A percentile compares a stretch with the other conserved stretches of the same genome.
phyloP scores from a whole-genome alignment of 2,329 filamentous ascomycete genomes.

The Phialophora tarda region DNA sequence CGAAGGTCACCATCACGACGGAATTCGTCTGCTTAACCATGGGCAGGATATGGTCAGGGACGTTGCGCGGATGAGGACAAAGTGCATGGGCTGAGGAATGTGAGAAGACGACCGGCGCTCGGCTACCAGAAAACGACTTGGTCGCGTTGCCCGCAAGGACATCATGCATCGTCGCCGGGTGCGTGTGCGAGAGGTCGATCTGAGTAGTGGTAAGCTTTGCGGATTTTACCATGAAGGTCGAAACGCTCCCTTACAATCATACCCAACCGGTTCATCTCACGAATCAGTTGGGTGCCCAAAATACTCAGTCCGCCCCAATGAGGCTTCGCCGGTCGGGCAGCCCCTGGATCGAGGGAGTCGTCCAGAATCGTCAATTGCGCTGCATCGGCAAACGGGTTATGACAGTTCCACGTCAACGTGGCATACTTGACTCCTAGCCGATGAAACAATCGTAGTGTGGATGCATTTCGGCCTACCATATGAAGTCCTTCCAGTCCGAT shows the following conservation, averaged over 20 bases:
- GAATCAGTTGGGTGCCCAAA: slow-evolving; percentile 69
- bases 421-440: slow-evolving; percentile 81
- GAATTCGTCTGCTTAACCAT: slow-evolving; percentile 74
- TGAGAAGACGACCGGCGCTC: slow-evolving; percentile 85
- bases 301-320: slow-evolving; percentile 69
- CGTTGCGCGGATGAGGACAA: slow-evolving; percentile 88
- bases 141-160: slow-evolving; percentile 60
- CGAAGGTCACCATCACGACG: slow-evolving; percentile 90
- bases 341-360: slow-evolving; percentile 24
- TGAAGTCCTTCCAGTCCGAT: slow-evolving; percentile 86
- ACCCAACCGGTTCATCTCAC: slow-evolving; percentile 91
- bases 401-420: slow-evolving; percentile 95
- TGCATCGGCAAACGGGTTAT: slow-evolving; percentile 86
- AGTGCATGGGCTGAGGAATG: slow-evolving; percentile 81
- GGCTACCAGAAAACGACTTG: slow-evolving; percentile 21
- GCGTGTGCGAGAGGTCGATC: slow-evolving; percentile 78
- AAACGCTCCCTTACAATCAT: slow-evolving; percentile 66
- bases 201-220: background rate
- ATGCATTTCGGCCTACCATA: slow-evolving; percentile 80
- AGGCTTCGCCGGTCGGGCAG: slow-evolving; percentile 46
- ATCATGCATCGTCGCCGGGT: slow-evolving; percentile 81
- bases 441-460: slow-evolving; percentile 76
- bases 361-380: slow-evolving; percentile 63
- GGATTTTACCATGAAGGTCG: background rate
- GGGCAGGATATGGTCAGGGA: slow-evolving; percentile 79